phyloP scores from a whole-genome alignment of 305 asterid species.

The Solanum hybrid region DNA sequence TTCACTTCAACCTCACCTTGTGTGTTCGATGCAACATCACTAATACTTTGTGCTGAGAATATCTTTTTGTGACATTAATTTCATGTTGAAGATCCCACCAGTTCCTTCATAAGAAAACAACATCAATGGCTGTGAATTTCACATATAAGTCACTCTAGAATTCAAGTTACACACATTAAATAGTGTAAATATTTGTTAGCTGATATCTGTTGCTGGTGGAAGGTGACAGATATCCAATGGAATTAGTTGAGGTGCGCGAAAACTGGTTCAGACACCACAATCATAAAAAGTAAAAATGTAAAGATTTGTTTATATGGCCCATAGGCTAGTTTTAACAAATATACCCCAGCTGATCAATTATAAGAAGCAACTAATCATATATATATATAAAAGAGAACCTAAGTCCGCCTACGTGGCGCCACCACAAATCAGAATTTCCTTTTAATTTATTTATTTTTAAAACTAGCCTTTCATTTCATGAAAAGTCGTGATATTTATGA shows the following conservation, averaged over 20 bases:
- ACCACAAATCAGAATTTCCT: too few relatives aligned
- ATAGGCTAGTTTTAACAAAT: background rate
- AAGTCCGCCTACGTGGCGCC: too few relatives aligned
- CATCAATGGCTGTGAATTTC: background rate
- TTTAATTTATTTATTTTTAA: too few relatives aligned
- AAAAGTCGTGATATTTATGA: too few relatives aligned
- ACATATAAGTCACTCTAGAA: background rate
- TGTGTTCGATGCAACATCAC: background rate
- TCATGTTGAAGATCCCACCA: background rate
- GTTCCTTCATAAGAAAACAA: background rate
- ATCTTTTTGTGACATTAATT: background rate
- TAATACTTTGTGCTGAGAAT: background rate
- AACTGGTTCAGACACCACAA: background rate
- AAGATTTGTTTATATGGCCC: background rate
- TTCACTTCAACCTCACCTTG: background rate
- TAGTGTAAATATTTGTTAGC: too few relatives aligned
- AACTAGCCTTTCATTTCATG: too few relatives aligned
- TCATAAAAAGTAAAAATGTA: background rate
- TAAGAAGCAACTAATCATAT: background rate
- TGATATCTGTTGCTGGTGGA: background rate
- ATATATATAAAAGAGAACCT: too few relatives aligned
- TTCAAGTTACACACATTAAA: background rate
- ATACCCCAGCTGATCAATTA: background rate
- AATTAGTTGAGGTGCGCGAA: background rate
- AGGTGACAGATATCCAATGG: rapidly evolving